Evolutionary conservation across 2,329 filamentous ascomycete species (phyloP), one percentile per base, ranked within the genome.

Genomic region (Clonostachys sp.): DNA sequence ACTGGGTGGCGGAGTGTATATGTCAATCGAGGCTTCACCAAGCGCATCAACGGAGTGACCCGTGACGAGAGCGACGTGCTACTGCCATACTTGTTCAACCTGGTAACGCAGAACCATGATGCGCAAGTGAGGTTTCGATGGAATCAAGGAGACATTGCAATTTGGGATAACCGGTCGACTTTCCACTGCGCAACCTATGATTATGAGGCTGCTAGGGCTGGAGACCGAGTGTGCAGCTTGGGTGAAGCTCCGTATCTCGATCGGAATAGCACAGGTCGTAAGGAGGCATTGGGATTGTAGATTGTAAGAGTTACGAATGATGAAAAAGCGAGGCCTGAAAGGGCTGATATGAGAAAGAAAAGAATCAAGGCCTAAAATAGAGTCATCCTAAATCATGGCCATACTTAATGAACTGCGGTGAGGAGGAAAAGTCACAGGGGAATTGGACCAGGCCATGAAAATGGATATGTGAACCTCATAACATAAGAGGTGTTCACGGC

Each of bases 151-250:
- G 75, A 80, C 53, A 57, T 75, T 5, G 77, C 81, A 2, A 83
- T 87, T 52, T 87, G 84, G 84, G 83, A 87, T 57, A 87, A 87
- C 55, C 63, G 73, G 45, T 72, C 64, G 33, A 75, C 67, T 12
- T 71, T 65, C 53, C 72, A 75, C 50, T 71, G 74, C 36, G 81
- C 80, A 0, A 86, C 80, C 0, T 83, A 78, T 51, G 84, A 87
- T 53, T 86, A 85, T 12, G 67, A 55, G 5, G 68, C 66, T 7
- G 66, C 67, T 2, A 58, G 71, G 5, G 61, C 62, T n/a, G 71
- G 71, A 5, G 65, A 73, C 47, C 59, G 71, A 1, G 70, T 71
- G 1, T 65, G 62, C 36, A 69, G 65, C 30, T 50, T 73, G 38
- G 71, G 71, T 13, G 71, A 73, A 57, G 66, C 65, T 9, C 71